These are phyloP conservation scores for Candolleomyces efflorescens DNA, from an alignment of 768 basidiomycete genomes.

Conservation along the genomic window DNA sequence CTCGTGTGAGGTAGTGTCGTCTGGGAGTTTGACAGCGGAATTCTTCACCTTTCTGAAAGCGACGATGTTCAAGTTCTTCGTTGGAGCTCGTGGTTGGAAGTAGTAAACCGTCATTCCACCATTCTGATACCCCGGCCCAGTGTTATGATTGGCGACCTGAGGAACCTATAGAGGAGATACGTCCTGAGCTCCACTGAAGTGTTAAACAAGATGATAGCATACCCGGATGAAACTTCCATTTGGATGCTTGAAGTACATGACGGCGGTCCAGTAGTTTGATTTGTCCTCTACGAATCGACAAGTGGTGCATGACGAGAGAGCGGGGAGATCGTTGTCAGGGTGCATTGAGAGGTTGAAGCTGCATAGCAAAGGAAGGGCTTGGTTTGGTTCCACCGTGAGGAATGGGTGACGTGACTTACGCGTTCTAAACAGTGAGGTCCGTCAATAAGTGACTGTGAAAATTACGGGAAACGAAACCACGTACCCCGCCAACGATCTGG, in stretches of 20 bases:
- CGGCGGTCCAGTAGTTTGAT: conserved; percentile 5
- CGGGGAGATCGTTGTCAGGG: background rate
- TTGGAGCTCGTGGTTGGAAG: conserved; percentile 7
- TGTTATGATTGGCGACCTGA: conserved; percentile 8
- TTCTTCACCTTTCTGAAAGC: conserved; percentile 4
- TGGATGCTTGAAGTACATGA: conserved; percentile 4
- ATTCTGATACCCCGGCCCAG: background rate
- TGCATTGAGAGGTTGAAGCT: conserved; percentile 4
- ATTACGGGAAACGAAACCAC: background rate
- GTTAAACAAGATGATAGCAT: background rate
- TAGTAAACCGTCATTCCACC: conserved; percentile 9
- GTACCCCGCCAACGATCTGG: conserved; percentile 4
- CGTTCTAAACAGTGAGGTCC: background rate
- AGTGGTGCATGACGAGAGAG: background rate
- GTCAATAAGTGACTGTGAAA: background rate
- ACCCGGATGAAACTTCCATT: conserved; percentile 3
- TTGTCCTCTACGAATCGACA: conserved; percentile 6
- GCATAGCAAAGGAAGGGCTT: too few species aligned
- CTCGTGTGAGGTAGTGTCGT: background rate
- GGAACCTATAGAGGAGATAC: background rate
- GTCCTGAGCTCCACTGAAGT: too few species aligned
- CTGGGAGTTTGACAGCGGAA: background rate
- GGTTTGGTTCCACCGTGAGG: too few species aligned
- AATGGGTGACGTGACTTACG: background rate
- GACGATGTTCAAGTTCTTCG: conserved; percentile 6